These are phyloP conservation scores for Vitis hybrid DNA, from an alignment of 177 flowering plant genomes.

Conservation along the genomic window DNA sequence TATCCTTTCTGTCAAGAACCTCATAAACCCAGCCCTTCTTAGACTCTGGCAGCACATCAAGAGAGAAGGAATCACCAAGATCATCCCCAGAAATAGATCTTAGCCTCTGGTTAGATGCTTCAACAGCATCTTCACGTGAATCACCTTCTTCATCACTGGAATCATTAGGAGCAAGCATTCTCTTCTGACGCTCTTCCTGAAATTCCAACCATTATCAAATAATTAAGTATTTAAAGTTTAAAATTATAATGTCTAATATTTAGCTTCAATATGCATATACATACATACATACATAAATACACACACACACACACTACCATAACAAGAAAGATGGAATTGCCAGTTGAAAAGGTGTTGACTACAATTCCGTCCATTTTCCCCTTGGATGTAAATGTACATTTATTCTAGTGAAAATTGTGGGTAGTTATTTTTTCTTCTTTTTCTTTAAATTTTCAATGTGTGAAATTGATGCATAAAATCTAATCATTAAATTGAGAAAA, in stretches of 20 bases:
- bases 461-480: no score
- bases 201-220: conserved; percentile 2
- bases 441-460: no score
- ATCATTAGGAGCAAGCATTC: conserved; percentile 77
- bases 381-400: no score
- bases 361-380: no score
- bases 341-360: no score
- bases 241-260: not conserved
- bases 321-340: no score
- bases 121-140: conserved; percentile 38
- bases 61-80: conserved; percentile 83
- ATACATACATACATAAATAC: no score
- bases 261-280: not conserved
- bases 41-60: conserved; percentile 38
- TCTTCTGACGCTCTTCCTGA: conserved; percentile 84
- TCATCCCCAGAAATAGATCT: conserved; percentile 86
- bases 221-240: not conserved
- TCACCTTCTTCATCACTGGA: conserved; percentile 65
- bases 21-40: conserved; percentile 81
- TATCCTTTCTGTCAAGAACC: conserved; percentile 50
- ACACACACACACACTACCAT: no score
- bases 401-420: no score
- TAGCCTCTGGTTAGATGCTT: conserved; percentile 23
- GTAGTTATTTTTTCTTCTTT: no score
- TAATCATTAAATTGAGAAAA: no score